A percentile compares a stretch with the other conserved stretches of the same genome.
phyloP scores from a whole-genome alignment of 2,329 filamentous ascomycete genomes.

The Diaporthe vexans region DNA sequence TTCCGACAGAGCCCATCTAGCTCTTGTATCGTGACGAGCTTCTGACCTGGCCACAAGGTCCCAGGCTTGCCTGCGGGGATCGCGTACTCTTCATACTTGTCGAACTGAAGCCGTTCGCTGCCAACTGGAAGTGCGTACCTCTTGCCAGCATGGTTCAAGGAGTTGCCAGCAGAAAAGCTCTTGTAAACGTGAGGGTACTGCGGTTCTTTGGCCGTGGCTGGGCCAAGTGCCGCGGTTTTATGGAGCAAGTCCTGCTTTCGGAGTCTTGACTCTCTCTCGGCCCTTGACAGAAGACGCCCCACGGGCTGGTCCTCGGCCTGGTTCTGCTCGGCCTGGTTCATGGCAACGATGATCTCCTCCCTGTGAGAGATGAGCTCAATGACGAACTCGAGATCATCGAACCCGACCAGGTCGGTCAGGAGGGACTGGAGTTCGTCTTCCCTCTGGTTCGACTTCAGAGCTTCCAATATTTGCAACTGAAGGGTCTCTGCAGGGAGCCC shows the following conservation, averaged over 20 bases:
- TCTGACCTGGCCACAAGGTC: slow-evolving; percentile 78
- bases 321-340: slow-evolving; percentile 52
- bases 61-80: slow-evolving; percentile 89
- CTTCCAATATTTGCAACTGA: slow-evolving; percentile 80
- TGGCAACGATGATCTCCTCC: slow-evolving; percentile 70
- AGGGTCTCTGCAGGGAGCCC: slow-evolving; percentile 79
- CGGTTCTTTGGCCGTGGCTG: slow-evolving; percentile 78
- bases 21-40: slow-evolving; percentile 82
- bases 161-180: slow-evolving; percentile 86
- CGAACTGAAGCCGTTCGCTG: slow-evolving; percentile 76
- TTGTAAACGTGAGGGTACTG: slow-evolving; percentile 96
- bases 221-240: slow-evolving; percentile 80
- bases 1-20: slow-evolving; percentile 89
- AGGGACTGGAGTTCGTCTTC: slow-evolving; percentile 94
- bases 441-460: slow-evolving; percentile 75
- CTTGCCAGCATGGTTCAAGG: slow-evolving; percentile 81
- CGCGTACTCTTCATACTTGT: slow-evolving; percentile 90
- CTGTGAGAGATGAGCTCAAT: slow-evolving; percentile 89
- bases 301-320: slow-evolving; percentile 44
- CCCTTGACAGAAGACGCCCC: slow-evolving; percentile 76
- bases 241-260: slow-evolving; percentile 84
- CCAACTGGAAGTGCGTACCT: slow-evolving; percentile 87
- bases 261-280: slow-evolving; percentile 84
- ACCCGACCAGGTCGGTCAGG: slow-evolving; percentile 90
- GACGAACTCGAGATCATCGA: slow-evolving; percentile 92